Evolutionary conservation across 495 filamentous ascomycete genomes (phyloP).

Genomic region (Penicillium manginii): DNA sequence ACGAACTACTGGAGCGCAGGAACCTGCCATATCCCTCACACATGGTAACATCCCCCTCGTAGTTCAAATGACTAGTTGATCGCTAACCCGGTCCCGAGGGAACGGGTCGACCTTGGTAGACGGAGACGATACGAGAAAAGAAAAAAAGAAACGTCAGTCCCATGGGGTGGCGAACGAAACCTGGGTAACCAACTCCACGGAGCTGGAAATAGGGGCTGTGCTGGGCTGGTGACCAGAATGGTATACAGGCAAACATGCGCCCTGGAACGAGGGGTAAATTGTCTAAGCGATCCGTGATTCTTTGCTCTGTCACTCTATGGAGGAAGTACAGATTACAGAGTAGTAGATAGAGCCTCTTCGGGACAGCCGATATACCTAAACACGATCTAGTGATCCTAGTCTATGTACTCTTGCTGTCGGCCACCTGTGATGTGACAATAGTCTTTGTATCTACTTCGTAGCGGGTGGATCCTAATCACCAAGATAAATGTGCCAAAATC

Average conservation of each 20-base stretch:
- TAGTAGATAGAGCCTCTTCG: background rate
- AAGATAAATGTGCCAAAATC: background rate
- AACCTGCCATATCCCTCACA: background rate
- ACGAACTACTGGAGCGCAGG: background rate
- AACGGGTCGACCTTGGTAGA: background rate
- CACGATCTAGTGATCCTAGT: background rate
- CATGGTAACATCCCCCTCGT: background rate
- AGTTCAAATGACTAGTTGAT: background rate
- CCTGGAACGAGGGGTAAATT: background rate
- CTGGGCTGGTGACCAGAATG: background rate
- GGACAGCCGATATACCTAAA: background rate
- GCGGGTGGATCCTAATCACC: background rate
- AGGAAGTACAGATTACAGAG: no score
- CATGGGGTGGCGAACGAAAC: background rate
- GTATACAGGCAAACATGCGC: constrained; percentile 3
- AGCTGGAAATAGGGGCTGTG: background rate
- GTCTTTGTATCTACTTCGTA: background rate
- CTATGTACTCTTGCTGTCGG: background rate
- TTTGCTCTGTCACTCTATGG: background rate
- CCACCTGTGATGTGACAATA: background rate
- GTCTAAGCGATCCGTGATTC: background rate
- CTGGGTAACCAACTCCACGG: background rate
- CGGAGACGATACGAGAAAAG: constrained; percentile 2
- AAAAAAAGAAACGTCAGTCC: background rate
- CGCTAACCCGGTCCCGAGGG: background rate